These are phyloP conservation scores for Dentipellis fragilis DNA, from an alignment of 768 basidiomycete species.

Conservation along the genomic window DNA sequence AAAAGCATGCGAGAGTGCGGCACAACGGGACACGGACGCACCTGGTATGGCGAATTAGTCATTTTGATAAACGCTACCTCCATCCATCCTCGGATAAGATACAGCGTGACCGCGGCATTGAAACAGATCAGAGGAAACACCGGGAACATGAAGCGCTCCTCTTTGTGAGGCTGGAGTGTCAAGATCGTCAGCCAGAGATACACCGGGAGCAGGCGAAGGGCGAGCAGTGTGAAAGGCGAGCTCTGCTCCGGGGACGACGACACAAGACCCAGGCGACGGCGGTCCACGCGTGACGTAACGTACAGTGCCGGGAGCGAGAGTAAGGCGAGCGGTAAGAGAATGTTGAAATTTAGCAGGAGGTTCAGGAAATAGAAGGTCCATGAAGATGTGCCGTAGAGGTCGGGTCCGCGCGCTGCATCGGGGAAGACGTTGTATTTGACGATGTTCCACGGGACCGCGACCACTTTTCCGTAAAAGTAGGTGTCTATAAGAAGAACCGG, in stretches of 20 bases:
- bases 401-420: constrained; percentile 68
- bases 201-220: constrained; percentile 72
- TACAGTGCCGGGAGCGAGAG: constrained; percentile 68
- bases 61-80: constrained; percentile 64
- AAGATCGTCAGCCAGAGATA: constrained; percentile 88
- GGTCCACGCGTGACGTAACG: constrained; percentile 67
- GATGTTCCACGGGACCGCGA: constrained; percentile 88
- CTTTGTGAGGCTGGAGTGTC: constrained; percentile 83
- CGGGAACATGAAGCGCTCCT: constrained; percentile 98
- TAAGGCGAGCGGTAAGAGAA: constrained; percentile 72
- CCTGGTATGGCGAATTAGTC: constrained; percentile 81
- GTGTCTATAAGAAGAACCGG: constrained; percentile 82
- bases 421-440: constrained; percentile 89
- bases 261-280: constrained; percentile 56
- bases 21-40: constrained; percentile 27
- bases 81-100: constrained; percentile 78
- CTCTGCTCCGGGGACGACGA: constrained; percentile 46
- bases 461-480: constrained; percentile 70
- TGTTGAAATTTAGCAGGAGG: constrained; percentile 90
- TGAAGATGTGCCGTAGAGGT: constrained; percentile 87
- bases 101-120: constrained; percentile 86
- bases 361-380: constrained; percentile 83
- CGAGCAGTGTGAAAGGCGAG: constrained; percentile 72
- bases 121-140: constrained; percentile 87
- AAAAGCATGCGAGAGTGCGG: background rate